Evolutionary conservation across 139 green algal species (phyloP), one percentile per base, ranked within the genome.

Genomic region (Haematococcus lacustris): DNA sequence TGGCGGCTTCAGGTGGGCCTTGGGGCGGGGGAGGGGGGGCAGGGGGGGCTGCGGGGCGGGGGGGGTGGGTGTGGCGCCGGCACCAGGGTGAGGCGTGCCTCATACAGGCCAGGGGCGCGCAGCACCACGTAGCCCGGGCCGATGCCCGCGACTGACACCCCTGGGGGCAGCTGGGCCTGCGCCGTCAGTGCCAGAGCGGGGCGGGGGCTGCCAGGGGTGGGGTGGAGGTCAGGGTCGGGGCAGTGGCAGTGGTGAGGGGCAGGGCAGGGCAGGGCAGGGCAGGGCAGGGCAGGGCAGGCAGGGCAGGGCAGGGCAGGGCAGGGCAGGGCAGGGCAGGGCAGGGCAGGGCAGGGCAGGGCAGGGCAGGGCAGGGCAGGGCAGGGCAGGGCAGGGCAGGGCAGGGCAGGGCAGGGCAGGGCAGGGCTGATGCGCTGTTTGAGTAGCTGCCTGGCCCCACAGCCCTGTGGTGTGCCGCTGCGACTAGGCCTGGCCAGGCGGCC

Each of bases 41-140:
- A 57, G 47, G 13, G 13, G 61, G 33, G 34, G 61, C 30, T 30
- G 61, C 30, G 5, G 3, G 64, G 38, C 33, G 50, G 25, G 32
- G 37, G 37, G 6, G 67, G 67, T 4, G 64, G n/a, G 1, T 76
- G 37, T 38, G 74, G 59, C 3, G 74, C 47, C 3, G 79, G 79
- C 35, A 79, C 68, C 3, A 85, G 72, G 21, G 75, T 85, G 4
- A 85, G 47, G 40, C 75, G 75, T 28, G 72, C 79, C 33, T 85
- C 75, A 51, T 81, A 85, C 68, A 85, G 63, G 5, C 75, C 75
- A 6, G 74, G 63, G 1, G 62, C 75, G 28, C 70, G 75, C 51
- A 85, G 71, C 57, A 79, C 41, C 26, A 51, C 72, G 0, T 53
- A 79, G 47, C 79, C 79, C 26, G 53, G 57, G 30, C 63, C 33